phyloP scores from a whole-genome alignment of 495 filamentous ascomycete genomes.

The Lineolata rhizophorae region DNA sequence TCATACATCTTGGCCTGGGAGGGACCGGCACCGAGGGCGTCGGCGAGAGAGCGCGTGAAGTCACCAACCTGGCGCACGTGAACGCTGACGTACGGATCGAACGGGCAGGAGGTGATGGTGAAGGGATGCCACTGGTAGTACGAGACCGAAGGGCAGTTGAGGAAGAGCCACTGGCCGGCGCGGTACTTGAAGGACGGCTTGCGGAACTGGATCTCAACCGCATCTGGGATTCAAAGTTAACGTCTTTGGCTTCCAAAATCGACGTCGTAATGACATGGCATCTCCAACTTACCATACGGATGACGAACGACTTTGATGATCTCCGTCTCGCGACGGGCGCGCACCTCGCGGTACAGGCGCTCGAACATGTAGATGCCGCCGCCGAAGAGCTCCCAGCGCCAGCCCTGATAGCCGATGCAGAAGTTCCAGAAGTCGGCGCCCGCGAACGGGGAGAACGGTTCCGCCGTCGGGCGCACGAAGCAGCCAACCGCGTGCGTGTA shows the following conservation, averaged over 20 bases:
- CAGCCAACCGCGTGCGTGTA: constrained; percentile 94
- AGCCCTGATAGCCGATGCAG: constrained; percentile 89
- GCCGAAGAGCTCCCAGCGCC: constrained; percentile 90
- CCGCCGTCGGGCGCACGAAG: constrained; percentile 40
- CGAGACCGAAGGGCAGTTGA: constrained; percentile 78
- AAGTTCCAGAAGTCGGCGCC: constrained; percentile 67
- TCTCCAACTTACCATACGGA: constrained; percentile 79
- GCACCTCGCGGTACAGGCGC: constrained; percentile 79
- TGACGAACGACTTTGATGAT: constrained; percentile 89
- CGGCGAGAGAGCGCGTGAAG: constrained; percentile 71
- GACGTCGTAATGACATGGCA: neutral
- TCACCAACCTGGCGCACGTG: constrained; percentile 95
- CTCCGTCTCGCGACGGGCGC: constrained; percentile 55
- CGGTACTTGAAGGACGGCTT: constrained; percentile 98
- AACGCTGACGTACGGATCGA: constrained; percentile 79
- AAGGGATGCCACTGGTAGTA: constrained; percentile 94
- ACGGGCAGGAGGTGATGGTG: constrained; percentile 96
- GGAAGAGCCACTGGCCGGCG: constrained; percentile 90
- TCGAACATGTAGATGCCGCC: constrained; percentile 71
- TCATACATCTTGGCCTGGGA: constrained; percentile 72
- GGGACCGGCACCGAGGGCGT: constrained; percentile 76
- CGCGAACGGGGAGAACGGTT: constrained; percentile 65
- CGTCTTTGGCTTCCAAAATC: constrained; percentile 15
- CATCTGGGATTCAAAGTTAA: constrained; percentile 30
- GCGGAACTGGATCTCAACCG: constrained; percentile 89